Base-by-base conservation (phyloP, 805 yeast genomes). In the Candida silvatica region DNA sequence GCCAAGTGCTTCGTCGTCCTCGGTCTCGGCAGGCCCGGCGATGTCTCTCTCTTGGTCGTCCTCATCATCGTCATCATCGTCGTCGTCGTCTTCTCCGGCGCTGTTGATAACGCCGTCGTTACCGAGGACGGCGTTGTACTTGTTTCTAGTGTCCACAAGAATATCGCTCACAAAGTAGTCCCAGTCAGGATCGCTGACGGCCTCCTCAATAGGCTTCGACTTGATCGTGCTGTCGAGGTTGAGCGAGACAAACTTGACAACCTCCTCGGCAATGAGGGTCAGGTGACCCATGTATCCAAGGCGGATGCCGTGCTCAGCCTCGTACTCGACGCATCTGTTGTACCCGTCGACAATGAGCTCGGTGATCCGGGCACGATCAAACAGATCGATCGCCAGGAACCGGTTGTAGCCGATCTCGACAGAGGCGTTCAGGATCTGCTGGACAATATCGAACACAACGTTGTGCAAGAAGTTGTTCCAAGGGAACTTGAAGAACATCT, bases 401-500 rank as follows among this genome's bases (percentile, higher is more conserved):
- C 81, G 78, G 60, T 88, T 90, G 49, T 81, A 88, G 11, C 95
- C 90, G 40, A 80, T 73, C 43, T 84, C 90, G 67, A 80, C 71
- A 3, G 50, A 46, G 8, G 49, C 97, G 56, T 86, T 87, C 55
- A 92, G 72, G 15, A 92, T 77, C 56, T 92, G 99, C 58, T 92
- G 99, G 22, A 92, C 80, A 42, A 92, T 75, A 59, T 92, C 99
- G 66, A 90, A 92, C 6, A 92, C 95, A 38, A 92, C 98, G 51
- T 90, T 92, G 58, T 92, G 98, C 66, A 92, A 71, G 52, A 92
- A 92, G 53, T 92, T 92, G 56, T 92, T 92, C 97, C 97, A 92
- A 5, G 97, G 96, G 57, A 79, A 86, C 41, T 70, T 64, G 57
- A 88, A 78, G 51, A 92, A 85, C 69, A 82, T 74, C 18, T 69